These are phyloP conservation scores for Lyophyllum atratum DNA, from an alignment of 768 basidiomycete genomes.

Conservation along the genomic window DNA sequence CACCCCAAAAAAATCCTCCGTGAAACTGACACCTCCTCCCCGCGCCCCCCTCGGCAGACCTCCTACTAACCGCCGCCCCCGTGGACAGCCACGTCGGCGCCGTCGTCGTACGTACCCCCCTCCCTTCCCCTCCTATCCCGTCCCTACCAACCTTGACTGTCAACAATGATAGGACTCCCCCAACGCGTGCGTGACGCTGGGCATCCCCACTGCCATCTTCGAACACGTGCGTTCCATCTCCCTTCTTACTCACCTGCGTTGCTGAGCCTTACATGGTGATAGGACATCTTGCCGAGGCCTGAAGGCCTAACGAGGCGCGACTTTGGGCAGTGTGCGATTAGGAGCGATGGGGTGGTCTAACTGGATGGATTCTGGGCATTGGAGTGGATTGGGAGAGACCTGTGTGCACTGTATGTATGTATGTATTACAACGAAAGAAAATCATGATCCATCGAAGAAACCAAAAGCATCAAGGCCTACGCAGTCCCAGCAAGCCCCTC, in stretches of 20 bases:
- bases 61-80: constrained; percentile 67
- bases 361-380: no score
- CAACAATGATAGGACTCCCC: constrained; percentile 57
- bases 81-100: constrained; percentile 68
- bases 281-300: constrained; percentile 71
- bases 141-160: neutral
- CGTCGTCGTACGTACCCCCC: constrained; percentile 52
- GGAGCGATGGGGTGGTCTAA: constrained; percentile 54
- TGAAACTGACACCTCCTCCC: neutral
- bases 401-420: neutral
- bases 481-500: constrained; percentile 11
- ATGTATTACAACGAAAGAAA: no score
- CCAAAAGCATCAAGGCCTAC: neutral
- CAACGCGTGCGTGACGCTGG: constrained; percentile 77
- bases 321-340: constrained; percentile 67
- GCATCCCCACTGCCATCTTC: constrained; percentile 77
- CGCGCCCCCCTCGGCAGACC: no score
- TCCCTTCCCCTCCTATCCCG: neutral
- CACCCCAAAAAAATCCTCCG: no score
- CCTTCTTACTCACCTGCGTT: neutral
- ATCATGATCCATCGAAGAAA: neutral
- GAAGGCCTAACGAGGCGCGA: constrained; percentile 60
- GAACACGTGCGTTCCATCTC: constrained; percentile 49
- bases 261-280: neutral
- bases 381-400: neutral